phyloP scores from a whole-genome alignment of 177 flowering plant genomes.

The Viscum album region DNA sequence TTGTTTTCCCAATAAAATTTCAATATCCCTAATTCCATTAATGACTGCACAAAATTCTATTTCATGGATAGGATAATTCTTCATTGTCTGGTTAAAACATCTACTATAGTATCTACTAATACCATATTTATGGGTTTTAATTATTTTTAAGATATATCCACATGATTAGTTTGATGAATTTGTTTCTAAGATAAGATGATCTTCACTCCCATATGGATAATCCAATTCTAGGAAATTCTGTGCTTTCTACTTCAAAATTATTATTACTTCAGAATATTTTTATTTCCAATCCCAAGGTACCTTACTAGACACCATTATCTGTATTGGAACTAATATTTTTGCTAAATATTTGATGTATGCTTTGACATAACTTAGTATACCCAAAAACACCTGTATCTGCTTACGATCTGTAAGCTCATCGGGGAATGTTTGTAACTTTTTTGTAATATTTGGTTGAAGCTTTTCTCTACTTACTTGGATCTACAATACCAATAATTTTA shows the following conservation, averaged over 20 bases:
- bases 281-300: too few species aligned
- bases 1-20: too few species aligned
- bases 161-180: too few species aligned
- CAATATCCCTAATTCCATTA: background rate
- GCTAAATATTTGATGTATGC: background rate
- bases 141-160: too few species aligned
- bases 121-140: background rate
- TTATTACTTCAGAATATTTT: too few species aligned
- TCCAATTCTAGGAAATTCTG: too few species aligned
- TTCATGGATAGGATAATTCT: background rate
- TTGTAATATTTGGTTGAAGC: background rate
- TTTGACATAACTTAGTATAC: background rate
- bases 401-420: background rate
- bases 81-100: background rate
- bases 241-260: too few species aligned
- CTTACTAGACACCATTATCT: background rate
- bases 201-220: too few species aligned
- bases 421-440: background rate
- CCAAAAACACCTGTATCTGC: background rate
- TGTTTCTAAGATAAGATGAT: too few species aligned
- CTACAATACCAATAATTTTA: background rate
- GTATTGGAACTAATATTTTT: background rate
- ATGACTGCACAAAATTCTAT: background rate
- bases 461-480: background rate
- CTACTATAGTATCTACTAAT: background rate